Conservation (phyloP, 2,329 filamentous ascomycete genomes). For the Aspergillus fumigatiaffinis region DNA sequence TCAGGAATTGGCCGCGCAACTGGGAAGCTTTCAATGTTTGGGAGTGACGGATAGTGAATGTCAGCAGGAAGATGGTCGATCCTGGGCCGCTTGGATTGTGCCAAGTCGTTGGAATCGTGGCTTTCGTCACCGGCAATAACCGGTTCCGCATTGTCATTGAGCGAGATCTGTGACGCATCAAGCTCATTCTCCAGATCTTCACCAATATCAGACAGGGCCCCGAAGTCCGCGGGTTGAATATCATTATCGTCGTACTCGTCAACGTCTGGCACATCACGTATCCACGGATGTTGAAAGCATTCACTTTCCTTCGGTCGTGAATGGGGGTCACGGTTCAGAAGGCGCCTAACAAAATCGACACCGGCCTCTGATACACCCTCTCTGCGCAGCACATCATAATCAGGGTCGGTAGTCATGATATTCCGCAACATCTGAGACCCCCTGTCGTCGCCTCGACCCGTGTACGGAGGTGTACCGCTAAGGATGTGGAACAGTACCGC, state of each 20-base stretch:
- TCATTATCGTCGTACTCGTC: conserved; percentile 63
- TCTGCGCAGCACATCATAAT: conserved; percentile 60
- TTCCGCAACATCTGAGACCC: conserved; percentile 72
- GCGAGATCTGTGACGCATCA: conserved; percentile 61
- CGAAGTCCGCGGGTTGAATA: conserved; percentile 48
- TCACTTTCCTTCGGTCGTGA: conserved; percentile 68
- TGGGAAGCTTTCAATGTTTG: conserved; percentile 35
- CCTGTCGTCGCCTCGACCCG: conserved; percentile 68
- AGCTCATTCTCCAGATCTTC: conserved; percentile 40
- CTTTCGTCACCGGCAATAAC: conserved; percentile 33
- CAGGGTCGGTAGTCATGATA: conserved; percentile 75
- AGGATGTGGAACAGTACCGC: conserved; percentile 86
- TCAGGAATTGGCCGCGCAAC: conserved; percentile 22
- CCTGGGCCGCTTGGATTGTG: conserved; percentile 34
- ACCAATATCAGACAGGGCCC: conserved; percentile 32
- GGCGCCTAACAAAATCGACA: conserved; percentile 70
- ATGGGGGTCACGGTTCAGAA: conserved; percentile 77
- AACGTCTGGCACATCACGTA: conserved; percentile 52
- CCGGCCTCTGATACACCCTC: conserved; percentile 60
- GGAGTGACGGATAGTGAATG: conserved; percentile 43
- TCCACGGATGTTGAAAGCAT: conserved; percentile 71
- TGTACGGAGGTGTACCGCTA: conserved; percentile 76
- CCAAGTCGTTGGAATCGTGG: conserved; percentile 30
- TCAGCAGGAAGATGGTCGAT: conserved; percentile 28
- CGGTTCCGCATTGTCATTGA: conserved; percentile 47